Conservation (phyloP, 192 early-diverging fungal genomes). For the Linnemannia hyalina region DNA sequence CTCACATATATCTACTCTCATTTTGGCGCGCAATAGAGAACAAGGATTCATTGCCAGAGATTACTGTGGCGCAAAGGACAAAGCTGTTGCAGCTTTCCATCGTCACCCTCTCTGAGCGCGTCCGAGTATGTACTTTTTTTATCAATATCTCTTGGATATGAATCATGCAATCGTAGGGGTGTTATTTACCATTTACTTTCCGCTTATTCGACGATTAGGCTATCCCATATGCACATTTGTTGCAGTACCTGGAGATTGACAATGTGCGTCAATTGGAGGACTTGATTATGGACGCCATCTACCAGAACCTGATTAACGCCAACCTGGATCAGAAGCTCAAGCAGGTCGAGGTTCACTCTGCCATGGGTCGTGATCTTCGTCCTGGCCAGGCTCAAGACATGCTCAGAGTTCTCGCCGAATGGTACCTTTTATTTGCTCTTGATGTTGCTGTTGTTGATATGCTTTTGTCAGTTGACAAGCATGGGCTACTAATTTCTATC, state of each 20-base stretch:
- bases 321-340: constrained; percentile 87
- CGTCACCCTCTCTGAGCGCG: constrained; percentile 76
- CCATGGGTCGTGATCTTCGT: constrained; percentile 87
- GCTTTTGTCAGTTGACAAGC: no score
- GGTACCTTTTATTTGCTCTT: constrained; percentile 56
- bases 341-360: constrained; percentile 79
- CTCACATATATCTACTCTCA: background rate
- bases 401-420: constrained; percentile 66
- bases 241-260: constrained; percentile 76
- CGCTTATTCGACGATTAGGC: constrained; percentile 60
- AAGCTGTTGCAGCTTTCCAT: constrained; percentile 85
- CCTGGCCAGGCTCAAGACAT: constrained; percentile 73
- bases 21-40: constrained; percentile 54
- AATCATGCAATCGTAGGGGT: background rate
- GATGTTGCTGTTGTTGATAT: background rate
- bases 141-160: background rate
- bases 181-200: background rate
- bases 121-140: constrained; percentile 58
- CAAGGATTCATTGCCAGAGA: constrained; percentile 58
- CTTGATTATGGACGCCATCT: constrained; percentile 89
- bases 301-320: constrained; percentile 81
- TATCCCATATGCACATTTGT: constrained; percentile 74
- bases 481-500: no score
- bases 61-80: constrained; percentile 61
- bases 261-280: constrained; percentile 89